Base-by-base conservation (phyloP, 1,139 yeast species). In the Lodderomyces metapsilosis region DNA sequence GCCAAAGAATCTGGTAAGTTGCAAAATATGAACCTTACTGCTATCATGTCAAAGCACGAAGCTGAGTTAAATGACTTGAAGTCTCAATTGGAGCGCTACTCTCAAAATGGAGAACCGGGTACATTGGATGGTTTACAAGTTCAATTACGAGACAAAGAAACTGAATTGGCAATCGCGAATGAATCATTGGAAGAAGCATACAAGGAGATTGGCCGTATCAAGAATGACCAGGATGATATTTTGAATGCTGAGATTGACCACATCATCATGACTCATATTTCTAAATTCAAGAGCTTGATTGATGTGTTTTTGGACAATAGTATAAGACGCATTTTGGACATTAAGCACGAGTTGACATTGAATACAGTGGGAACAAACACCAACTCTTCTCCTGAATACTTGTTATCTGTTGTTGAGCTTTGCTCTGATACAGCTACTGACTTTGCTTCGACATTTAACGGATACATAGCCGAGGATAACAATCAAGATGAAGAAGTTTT, bases 291-390 rank as follows among this genome's bases (percentile, higher is more conserved):
- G 37, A 63, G 71, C 13, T 74, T 88, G 45, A 74, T 89, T 47
- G 96, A 89, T 60, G 79, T 91, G 8, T 77, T 88, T 43, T 70
- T 89, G 49, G 72, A 69, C 30, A 78, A 87, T 51, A 88, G 87
- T 38, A 78, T 85, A 25, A 82, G 80, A 47, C 72, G 89, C 41
- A 73, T 88, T 39, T 94, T 88, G 60, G 89, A 86, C 49, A 68
- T 88, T 0, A 69, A 84, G 39, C 84, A 78, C 54, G 91, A 84
- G 53, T 69, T 88, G 46, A 82, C 80, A 42, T 33, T 34, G 12
- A 83, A 92, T 3, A 85, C 94, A 17, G 77, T 85, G 76, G 92
- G 85, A 59, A 88, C 92, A 13, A 87, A 87, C 55, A 80, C 82
- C 52, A 82, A 82, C 57, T 74, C 95, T 2, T 78, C 94, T 0